Conservation (phyloP, 1,284 basidiomycete species). For the Agroathelia rolfsii region DNA sequence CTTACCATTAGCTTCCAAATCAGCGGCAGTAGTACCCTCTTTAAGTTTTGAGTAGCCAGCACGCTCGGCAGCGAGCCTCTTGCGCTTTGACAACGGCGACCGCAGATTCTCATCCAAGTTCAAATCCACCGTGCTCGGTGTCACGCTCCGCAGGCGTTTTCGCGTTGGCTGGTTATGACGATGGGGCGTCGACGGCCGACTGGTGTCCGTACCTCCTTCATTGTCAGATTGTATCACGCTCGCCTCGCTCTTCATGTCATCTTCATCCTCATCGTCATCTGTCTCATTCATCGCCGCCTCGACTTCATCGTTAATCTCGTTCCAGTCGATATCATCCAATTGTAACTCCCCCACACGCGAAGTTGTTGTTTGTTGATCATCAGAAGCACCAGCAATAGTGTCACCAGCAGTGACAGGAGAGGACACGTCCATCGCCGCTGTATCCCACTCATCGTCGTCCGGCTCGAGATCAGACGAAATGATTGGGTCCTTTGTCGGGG, state of each 20-base stretch:
- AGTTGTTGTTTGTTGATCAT: no score
- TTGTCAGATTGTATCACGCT: slow-evolving; percentile 23
- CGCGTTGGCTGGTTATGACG: slow-evolving; percentile 41
- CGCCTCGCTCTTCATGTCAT: slow-evolving; percentile 20
- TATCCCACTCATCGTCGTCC: slow-evolving; percentile 54
- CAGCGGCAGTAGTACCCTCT: slow-evolving; percentile 51
- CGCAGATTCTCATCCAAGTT: slow-evolving; percentile 32
- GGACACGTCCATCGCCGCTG: slow-evolving; percentile 27
- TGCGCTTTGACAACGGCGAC: slow-evolving; percentile 69
- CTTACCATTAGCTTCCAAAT: slow-evolving; percentile 26
- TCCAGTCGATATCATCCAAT: slow-evolving; percentile 59
- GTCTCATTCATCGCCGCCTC: slow-evolving; percentile 78
- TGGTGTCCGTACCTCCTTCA: slow-evolving; percentile 29
- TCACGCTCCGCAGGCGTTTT: slow-evolving; percentile 61
- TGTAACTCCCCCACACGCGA: slow-evolving; percentile 28
- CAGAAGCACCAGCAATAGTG: slow-evolving; percentile 5
- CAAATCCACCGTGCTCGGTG: slow-evolving; percentile 47
- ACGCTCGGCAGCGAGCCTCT: slow-evolving; percentile 55
- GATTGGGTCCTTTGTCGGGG: no score
- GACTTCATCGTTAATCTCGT: slow-evolving; percentile 77
- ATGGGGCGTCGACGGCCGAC: slow-evolving; percentile 30
- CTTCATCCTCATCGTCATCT: slow-evolving; percentile 45
- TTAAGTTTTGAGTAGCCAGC: slow-evolving; percentile 57
- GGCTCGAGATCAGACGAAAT: slow-evolving; percentile 60
- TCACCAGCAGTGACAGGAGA: slow-evolving; percentile 4